Evolutionary conservation across 2,329 filamentous ascomycete species (phyloP), one percentile per base, ranked within the genome.

Genomic region (Apiospora koreana): DNA sequence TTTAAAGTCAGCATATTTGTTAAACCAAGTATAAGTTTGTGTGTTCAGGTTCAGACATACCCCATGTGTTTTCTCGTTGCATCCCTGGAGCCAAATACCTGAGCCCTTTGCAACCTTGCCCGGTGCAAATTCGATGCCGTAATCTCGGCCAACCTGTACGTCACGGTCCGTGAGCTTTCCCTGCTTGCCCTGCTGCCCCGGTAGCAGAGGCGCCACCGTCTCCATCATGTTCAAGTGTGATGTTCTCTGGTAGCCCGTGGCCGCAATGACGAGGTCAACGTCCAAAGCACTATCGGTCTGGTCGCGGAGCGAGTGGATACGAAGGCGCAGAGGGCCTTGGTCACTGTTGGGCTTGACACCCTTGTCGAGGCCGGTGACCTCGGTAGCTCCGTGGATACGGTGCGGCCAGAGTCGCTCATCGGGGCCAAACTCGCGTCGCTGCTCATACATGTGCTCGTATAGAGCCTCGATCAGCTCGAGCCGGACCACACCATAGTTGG

Each of bases 401-500:
- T 96, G 93, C 23, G 93, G 92, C 94, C 95, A 98, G 71, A 87
- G 84, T 38, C 83, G 85, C 80, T 94, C 91, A 71, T 95, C 90
- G 23, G 86, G 82, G 70, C 89, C 88, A 42, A 94, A 86, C 65
- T 88, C 86, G 68, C 97, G 87, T 67, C 91, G 89, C 82, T 98
- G 95, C 69, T 94, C 88, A 82, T 98, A 98, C 83, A 97, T 91
- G 70, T 89, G 89, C 81, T 95, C 91, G 81, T 97, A 98, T 41
- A 98, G 88, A 70, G 92, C 89, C 81, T 98, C 95, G 70, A 98
- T 93, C 67, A 98, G 88, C 74, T 94, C 89, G n/a, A 97, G 88
- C 9, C 95, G 91, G 3, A 99, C 95, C 5, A 98, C 95, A 68
- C 94, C 93, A 80, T 98, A 98, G 84, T 98, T 98, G 72, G 95